phyloP scores from a whole-genome alignment of 1,284 basidiomycete genomes.

The Naganishia sp. region DNA sequence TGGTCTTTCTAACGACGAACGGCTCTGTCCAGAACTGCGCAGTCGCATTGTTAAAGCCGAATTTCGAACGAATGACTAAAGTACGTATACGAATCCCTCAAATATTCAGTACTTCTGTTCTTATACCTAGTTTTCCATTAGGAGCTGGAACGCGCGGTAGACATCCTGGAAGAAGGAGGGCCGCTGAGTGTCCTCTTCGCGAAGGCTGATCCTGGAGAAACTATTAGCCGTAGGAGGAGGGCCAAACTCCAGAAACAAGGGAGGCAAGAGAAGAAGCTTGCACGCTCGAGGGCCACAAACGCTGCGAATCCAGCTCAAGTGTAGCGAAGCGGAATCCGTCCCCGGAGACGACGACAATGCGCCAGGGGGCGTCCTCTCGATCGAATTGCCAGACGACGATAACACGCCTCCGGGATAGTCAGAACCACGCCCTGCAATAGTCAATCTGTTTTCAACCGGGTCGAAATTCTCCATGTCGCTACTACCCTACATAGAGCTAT shows the following conservation, averaged over 20 bases:
- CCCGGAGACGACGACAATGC: background rate
- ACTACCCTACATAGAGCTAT: no score
- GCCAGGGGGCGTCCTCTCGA: background rate
- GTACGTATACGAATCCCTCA: background rate
- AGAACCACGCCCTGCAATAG: no score
- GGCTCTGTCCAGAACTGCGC: constrained; percentile 26
- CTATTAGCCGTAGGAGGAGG: background rate
- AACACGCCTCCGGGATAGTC: no score
- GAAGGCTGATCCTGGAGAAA: background rate
- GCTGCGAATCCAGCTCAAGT: background rate
- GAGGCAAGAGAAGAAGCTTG: background rate
- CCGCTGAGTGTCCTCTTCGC: constrained; percentile 5
- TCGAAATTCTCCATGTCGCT: no score
- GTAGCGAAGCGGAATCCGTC: background rate
- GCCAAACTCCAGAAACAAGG: background rate
- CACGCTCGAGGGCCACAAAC: background rate
- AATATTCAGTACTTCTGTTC: no score
- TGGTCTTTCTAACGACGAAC: background rate
- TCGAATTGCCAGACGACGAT: background rate
- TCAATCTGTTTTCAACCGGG: no score
- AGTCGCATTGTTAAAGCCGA: background rate
- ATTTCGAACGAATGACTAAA: constrained; percentile 7
- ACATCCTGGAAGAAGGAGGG: background rate
- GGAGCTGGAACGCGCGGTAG: constrained; percentile 19
- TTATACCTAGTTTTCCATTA: background rate